A percentile compares a stretch with the other conserved stretches of the same genome.
Conservation (phyloP, 495 filamentous ascomycete species). For the Darksidea phi region DNA sequence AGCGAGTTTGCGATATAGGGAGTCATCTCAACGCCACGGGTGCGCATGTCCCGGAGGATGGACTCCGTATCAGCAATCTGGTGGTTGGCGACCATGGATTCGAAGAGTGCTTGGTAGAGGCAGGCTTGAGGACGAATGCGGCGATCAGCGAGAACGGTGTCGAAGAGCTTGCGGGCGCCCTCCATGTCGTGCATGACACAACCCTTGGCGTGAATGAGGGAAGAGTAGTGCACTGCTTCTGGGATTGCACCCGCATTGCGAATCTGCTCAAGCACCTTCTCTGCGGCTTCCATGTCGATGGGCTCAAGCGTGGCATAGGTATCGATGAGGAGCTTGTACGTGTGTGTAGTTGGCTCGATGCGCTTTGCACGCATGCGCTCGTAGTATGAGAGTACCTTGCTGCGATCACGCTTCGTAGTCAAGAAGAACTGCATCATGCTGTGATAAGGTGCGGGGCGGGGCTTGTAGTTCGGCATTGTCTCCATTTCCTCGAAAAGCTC, state of each 20-base stretch:
- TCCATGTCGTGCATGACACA: constrained; percentile 90
- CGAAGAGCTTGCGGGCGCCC: constrained; percentile 77
- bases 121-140: constrained; percentile 71
- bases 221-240: constrained; percentile 92
- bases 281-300: constrained; percentile 85
- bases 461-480: constrained; percentile 97
- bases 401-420: constrained; percentile 89
- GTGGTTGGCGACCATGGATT: constrained; percentile 94
- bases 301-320: constrained; percentile 93
- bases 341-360: constrained; percentile 90
- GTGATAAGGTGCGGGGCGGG: constrained; percentile 94
- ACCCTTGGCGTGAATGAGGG: constrained; percentile 91
- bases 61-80: constrained; percentile 68
- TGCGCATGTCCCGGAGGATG: constrained; percentile 70
- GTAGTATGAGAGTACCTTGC: constrained; percentile 93
- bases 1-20: constrained; percentile 98
- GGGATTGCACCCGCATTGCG: constrained; percentile 68
- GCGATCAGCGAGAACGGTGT: constrained; percentile 65
- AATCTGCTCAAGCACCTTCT: constrained; percentile 78
- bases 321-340: constrained; percentile 96
- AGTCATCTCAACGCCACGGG: constrained; percentile 75
- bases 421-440: constrained; percentile 99
- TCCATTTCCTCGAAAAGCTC: constrained; percentile 99
- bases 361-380: constrained; percentile 85
- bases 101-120: constrained; percentile 92